Evolutionary conservation across 1,139 yeast genomes (phyloP), one percentile per base, ranked within the genome.

Genomic region (Geotrichum klebahnii): DNA sequence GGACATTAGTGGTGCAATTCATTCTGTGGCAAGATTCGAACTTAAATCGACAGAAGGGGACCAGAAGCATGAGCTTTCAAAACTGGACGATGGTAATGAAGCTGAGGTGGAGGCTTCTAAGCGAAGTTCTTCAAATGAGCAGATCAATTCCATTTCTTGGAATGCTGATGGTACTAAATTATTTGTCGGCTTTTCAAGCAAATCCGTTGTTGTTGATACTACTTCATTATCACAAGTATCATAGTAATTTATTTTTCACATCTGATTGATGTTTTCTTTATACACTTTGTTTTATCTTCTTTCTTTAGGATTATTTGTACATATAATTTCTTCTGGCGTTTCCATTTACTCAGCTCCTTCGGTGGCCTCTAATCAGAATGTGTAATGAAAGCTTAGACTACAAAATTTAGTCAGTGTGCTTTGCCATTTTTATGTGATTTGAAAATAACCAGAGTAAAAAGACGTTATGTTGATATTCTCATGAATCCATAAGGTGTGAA

Each of bases 121-220:
- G 56, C 47, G 19, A 33, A n/a, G n/a, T n/a, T 31, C 17, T 49
- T 54, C 16, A 5, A 22, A 17, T n/a, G 53, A 50, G 10, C 53
- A 51, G 28, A 54, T 59, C 24, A 57, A 52, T 39, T 53, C 61
- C 10, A 46, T 63, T 6, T 52, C 60, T 9, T 63, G 67, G 67
- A 61, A 56, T 36, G 31, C 51, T 1, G 59, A 57, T 33, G 60
- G 63, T 2, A 52, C 56, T 8, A 52, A 51, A 34, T 29, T 63
- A 8, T 56, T 60, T 51, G 64, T 60, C 6, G 58, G 63, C 36
- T 63, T 52, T 48, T 50, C 50, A 10, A 36, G 44, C 9, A 37
- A 46, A 20, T 50, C 55, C 5, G 54, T 48, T 9, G 44, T 54
- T 10, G 32, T 54, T 12, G 51, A 53, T 29, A 44, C 52, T 12